Evolutionary conservation across 2,329 filamentous ascomycete species (phyloP), one percentile per base, ranked within the genome.

Genomic region (Aspergillus novoparasiticus): DNA sequence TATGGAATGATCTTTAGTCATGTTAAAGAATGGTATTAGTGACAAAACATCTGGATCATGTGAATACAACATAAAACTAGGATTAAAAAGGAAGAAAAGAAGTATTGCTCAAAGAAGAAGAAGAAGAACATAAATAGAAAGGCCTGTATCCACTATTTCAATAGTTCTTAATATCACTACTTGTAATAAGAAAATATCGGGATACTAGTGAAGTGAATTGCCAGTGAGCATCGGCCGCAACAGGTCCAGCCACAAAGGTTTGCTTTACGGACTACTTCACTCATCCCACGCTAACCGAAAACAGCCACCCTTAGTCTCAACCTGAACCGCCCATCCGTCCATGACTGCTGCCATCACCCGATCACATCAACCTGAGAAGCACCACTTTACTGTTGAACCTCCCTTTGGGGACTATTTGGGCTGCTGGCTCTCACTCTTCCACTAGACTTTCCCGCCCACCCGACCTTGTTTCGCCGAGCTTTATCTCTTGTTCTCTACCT

Each of bases 241-340:
- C 41, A 59, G 54, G 51, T 66, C 63, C 64, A 67, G 63, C 67
- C 65, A 68, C 68, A 67, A 62, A 62, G 66, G 64, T 72, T 70
- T 67, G 66, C 64, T 64, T 67, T 41, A 64, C 16, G 39, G 39
- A 41, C 16, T 41, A 41, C 64, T 64, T 64, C 60, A 68, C 61
- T 67, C 71, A 21, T 59, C 59, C 53, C 57, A 67, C 77, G 72
- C 78, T 80, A 80, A 78, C 78, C 78, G 66, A 72, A 80, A 76
- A 66, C 73, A 76, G 78, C 72, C 74, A 73, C 72, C 61, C 71
- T 75, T 76, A 78, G 75, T 74, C 78, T 78, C 73, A 75, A 74
- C 75, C 73, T 72, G 73, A 76, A 69, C 72, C 69, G 64, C 69
- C 68, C 67, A 71, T 71, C 71, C 75, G 71, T 72, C 72, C 70